phyloP scores from a whole-genome alignment of 176 grass and related monocot species.

The Zizania latifolia region DNA sequence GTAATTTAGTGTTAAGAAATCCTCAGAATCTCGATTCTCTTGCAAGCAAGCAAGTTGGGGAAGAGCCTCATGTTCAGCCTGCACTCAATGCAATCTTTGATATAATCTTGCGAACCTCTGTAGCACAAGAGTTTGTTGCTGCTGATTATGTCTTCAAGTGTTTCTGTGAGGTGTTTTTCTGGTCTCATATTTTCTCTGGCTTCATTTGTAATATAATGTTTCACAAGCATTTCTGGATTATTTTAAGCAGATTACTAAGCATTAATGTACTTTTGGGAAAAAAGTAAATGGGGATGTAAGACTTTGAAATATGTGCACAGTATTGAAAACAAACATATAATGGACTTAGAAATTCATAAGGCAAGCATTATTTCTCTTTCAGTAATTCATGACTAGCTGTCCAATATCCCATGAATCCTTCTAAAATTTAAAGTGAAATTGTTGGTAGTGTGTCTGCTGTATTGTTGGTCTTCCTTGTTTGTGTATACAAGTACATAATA shows the following conservation, averaged over 20 bases:
- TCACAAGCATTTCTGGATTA: neutral
- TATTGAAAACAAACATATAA: neutral
- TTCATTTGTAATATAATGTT: neutral
- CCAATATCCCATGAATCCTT: constrained; percentile 2
- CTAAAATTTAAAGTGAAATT: constrained; percentile 9
- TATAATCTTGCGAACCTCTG: constrained; percentile 67
- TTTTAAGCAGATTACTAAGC: neutral
- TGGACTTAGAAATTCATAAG: neutral
- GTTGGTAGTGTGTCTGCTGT: neutral
- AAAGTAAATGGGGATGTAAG: neutral
- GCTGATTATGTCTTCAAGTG: constrained; percentile 93
- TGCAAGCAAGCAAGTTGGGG: constrained; percentile 83
- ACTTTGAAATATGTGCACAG: neutral
- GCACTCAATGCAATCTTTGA: constrained; percentile 84
- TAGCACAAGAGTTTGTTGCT: constrained; percentile 82
- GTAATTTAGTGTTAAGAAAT: constrained; percentile 83
- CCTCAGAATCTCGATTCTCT: constrained; percentile 78
- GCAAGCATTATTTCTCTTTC: neutral
- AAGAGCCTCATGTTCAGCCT: constrained; percentile 83
- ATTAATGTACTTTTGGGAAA: neutral
- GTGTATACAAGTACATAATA: constrained; percentile 21
- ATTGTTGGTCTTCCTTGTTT: neutral
- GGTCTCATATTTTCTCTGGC: constrained; percentile 16
- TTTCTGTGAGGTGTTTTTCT: constrained; percentile 77
- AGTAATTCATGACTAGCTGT: neutral